Conservation (phyloP, 129 eudicot species). For the Centrapalus pauciflorus region DNA sequence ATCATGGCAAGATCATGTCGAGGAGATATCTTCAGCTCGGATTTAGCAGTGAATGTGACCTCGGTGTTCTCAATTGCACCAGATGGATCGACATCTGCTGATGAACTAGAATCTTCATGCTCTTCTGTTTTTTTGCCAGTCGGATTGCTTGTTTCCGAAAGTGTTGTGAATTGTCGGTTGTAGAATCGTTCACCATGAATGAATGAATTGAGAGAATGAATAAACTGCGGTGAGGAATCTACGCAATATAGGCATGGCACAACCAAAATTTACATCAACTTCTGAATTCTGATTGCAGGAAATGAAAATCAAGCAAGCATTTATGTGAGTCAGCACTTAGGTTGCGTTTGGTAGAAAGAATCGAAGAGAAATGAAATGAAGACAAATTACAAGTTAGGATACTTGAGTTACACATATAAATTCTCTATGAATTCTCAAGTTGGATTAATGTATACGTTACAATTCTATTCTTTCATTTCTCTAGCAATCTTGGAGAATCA, state of each 20-base stretch:
- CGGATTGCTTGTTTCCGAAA: slow-evolving; percentile 37
- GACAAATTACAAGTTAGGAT: too few species aligned
- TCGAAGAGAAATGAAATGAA: too few species aligned
- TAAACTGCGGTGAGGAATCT: slow-evolving; percentile 29
- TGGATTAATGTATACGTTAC: too few species aligned
- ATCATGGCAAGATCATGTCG: slow-evolving; percentile 85
- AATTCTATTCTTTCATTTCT: too few species aligned
- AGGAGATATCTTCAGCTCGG: slow-evolving; percentile 60
- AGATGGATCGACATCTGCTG: neutral
- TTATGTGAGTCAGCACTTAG: too few species aligned
- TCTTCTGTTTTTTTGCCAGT: slow-evolving; percentile 11
- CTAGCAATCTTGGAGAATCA: too few species aligned
- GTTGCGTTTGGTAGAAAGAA: too few species aligned
- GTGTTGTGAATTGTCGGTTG: slow-evolving; percentile 30
- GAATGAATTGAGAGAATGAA: slow-evolving; percentile 34
- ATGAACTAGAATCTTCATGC: slow-evolving; percentile 28
- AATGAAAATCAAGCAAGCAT: too few species aligned
- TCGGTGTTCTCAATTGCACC: slow-evolving; percentile 16
- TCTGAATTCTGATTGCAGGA: too few species aligned
- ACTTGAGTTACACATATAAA: too few species aligned
- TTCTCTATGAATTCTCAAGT: too few species aligned
- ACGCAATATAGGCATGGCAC: slow-evolving; percentile 1
- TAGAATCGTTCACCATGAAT: slow-evolving; percentile 8
- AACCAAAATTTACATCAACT: neutral
- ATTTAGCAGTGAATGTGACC: slow-evolving; percentile 39